Evolutionary conservation across 2,329 filamentous ascomycete genomes (phyloP).

Genomic region (Leptodontidium sp.): DNA sequence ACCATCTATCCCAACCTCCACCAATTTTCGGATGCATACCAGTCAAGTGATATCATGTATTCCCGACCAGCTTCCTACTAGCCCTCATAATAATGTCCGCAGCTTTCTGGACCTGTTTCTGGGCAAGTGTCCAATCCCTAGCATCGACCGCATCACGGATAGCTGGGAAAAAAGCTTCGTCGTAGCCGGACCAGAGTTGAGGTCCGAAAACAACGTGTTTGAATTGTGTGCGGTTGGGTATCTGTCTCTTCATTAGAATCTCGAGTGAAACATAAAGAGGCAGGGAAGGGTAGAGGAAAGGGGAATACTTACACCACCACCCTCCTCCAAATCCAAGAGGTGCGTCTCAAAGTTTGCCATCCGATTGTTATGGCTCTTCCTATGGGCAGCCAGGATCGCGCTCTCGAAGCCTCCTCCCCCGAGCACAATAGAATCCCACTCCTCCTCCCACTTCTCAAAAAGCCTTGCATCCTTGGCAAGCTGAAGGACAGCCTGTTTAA

Average conservation of each 20-base stretch:
- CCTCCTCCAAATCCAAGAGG: constrained; percentile 77
- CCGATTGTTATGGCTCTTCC: constrained; percentile 80
- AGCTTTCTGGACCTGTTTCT: constrained; percentile 74
- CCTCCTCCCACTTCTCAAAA: constrained; percentile 79
- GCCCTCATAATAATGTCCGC: constrained; percentile 72
- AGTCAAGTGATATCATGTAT: constrained; percentile 24
- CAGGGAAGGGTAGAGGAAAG: constrained; percentile 41
- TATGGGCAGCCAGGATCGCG: constrained; percentile 68
- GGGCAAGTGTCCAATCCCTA: constrained; percentile 74
- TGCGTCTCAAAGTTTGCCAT: constrained; percentile 85
- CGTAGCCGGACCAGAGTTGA: constrained; percentile 75
- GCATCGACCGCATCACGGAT: constrained; percentile 81
- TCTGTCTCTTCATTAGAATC: constrained; percentile 54
- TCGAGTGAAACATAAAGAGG: neutral
- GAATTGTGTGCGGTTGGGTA: constrained; percentile 89
- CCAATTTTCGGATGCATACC: neutral
- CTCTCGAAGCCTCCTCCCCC: constrained; percentile 80
- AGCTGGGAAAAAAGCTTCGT: constrained; percentile 79
- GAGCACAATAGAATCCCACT: constrained; percentile 79
- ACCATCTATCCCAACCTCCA: neutral
- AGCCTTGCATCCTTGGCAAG: constrained; percentile 66
- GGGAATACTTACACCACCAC: constrained; percentile 72
- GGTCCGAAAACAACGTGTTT: constrained; percentile 93
- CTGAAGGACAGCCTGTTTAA: constrained; percentile 68
- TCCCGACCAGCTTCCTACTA: constrained; percentile 45